Percentiles rank a stretch among this genome's conserved stretches.
Conservation (phyloP, 768 basidiomycete genomes). For the Termitomyces sp. region DNA sequence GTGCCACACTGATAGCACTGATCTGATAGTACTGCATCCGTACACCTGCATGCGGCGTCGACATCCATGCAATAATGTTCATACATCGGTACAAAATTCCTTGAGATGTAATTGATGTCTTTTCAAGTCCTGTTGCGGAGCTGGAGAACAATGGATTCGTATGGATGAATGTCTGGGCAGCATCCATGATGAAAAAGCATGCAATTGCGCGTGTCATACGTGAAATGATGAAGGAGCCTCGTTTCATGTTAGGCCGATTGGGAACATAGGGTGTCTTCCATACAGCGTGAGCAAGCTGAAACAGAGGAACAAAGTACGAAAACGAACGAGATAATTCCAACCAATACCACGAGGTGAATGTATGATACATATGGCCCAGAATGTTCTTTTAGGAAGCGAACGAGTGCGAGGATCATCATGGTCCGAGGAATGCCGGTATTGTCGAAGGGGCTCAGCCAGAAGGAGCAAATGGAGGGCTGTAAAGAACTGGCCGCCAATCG, state of each 20-base stretch:
- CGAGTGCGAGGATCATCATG: constrained; percentile 3
- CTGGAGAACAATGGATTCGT: constrained; percentile 12
- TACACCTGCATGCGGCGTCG: constrained; percentile 1
- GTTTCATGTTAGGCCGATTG: not conserved
- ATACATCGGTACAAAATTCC: constrained; percentile 7
- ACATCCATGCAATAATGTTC: constrained; percentile 3
- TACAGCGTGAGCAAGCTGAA: not conserved
- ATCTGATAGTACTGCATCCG: constrained; percentile 10
- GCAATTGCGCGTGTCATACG: constrained; percentile 9
- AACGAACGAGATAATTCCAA: constrained; percentile 16
- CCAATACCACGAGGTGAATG: constrained; percentile 15
- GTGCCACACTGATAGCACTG: not conserved
- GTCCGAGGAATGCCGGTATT: constrained; percentile 14
- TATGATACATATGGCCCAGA: constrained; percentile 14
- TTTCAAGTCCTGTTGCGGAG: not conserved
- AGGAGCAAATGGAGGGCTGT: constrained; percentile 14
- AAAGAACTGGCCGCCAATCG: constrained; percentile 13
- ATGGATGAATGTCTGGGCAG: constrained; percentile 16
- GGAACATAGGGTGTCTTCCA: not conserved
- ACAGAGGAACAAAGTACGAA: not conserved
- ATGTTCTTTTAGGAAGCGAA: constrained; percentile 9
- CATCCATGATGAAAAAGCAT: constrained; percentile 13
- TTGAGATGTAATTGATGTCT: constrained; percentile 14
- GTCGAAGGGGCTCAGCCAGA: constrained; percentile 12
- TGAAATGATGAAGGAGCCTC: constrained; percentile 9